Percentiles rank a stretch among this genome's conserved stretches.
These are phyloP conservation scores for Macrophomina pseudophaseolina DNA, from an alignment of 2,329 filamentous ascomycete species.

Conservation along the genomic window DNA sequence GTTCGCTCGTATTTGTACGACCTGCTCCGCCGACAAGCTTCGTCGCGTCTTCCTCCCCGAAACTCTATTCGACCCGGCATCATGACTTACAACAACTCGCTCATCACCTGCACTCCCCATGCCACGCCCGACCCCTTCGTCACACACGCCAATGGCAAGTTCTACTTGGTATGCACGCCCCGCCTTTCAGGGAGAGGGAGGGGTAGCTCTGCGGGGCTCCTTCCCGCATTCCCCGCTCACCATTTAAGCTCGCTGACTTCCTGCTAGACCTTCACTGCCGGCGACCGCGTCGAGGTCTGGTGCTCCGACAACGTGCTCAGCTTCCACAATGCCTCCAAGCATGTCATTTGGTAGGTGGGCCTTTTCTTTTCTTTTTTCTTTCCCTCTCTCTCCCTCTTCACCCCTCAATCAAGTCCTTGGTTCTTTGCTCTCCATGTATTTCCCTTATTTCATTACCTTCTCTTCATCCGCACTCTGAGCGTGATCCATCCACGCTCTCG, in stretches of 20 bases:
- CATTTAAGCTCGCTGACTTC: neutral
- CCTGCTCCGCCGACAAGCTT: constrained; percentile 5
- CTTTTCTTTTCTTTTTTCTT: neutral
- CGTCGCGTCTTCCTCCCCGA: neutral
- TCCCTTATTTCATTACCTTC: neutral
- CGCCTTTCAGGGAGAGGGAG: neutral
- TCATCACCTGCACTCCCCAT: constrained; percentile 48
- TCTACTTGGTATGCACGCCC: constrained; percentile 46
- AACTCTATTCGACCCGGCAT: constrained; percentile 12
- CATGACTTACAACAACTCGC: constrained; percentile 44
- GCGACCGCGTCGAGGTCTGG: constrained; percentile 52
- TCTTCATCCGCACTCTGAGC: neutral
- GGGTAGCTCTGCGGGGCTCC: neutral
- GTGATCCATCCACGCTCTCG: neutral
- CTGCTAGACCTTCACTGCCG: constrained; percentile 49
- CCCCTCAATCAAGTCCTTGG: neutral
- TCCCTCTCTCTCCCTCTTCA: neutral
- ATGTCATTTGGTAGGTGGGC: constrained; percentile 44
- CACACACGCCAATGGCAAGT: constrained; percentile 47
- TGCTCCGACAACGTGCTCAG: constrained; percentile 46
- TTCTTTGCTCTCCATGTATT: neutral
- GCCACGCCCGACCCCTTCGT: constrained; percentile 54
- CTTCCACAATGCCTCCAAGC: constrained; percentile 46
- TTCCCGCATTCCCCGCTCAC: neutral
- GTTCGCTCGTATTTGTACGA: constrained; percentile 10